Evolutionary conservation across 176 grass and related monocot species (phyloP), one percentile per base, ranked within the genome.

Genomic region (Carex myosuroides): DNA sequence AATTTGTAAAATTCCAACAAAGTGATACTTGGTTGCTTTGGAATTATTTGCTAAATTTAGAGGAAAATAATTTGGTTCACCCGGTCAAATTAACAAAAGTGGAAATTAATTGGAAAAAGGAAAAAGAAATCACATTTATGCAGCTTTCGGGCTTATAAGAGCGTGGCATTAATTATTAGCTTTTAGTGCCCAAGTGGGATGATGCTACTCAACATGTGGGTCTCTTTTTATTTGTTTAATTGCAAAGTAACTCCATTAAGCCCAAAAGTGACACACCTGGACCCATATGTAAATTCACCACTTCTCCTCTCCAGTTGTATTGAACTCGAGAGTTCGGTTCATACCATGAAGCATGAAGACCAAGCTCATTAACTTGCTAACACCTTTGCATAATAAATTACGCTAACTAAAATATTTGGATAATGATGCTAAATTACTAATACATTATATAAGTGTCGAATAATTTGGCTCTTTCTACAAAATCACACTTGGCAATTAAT

Each of bases 201-300:
- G 73, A 48, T 75, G 71, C 72, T 77, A 77, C 50, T 56, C 72
- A 56, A 56, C 73, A 77, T 77, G 9, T 55, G 26, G 22, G 24
- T 30, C 2, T 24, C 26, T 8, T 77, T 32, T 32, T 77, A 8
- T 56, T 54, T 77, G 73, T 77, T 77, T 77, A 77, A 77, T 77
- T 56, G 73, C 73, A 77, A 77, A 77, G 73, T 55, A 77, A 77
- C 17, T 30, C 73, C 73, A 77, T 77, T 77, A 77, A 77, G 50
- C 11, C 50, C 73, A 56, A 77, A 77, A 77, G 73, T 2, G 2
- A 77, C 22, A 13, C 24, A 32, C 50, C 50, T 16, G 48, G 50
- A 16, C 73, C 73, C 73, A 75, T 5, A 14, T 16, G 20, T 53
- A 75, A 26, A 75, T 53, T 26, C n/a, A 75, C 10, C 0, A 0